Evolutionary conservation across 2,329 filamentous ascomycete genomes (phyloP).

Genomic region (Cordyceps cateniannulata): DNA sequence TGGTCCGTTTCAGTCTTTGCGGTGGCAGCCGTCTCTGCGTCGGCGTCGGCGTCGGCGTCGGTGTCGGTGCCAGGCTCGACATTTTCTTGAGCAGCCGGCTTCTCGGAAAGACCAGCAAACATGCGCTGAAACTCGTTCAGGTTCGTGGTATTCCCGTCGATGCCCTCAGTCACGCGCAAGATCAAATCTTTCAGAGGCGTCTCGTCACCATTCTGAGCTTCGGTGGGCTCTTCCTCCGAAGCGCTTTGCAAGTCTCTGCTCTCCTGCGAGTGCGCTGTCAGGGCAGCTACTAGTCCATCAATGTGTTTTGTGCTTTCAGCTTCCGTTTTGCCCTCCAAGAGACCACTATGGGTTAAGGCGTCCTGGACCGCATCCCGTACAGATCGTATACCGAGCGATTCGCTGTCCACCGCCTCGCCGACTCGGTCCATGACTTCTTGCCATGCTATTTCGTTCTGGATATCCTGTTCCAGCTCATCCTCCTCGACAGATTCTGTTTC

Average conservation of each 20-base stretch:
- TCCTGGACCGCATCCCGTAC: slow-evolving; percentile 50
- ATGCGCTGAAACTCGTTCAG: slow-evolving; percentile 46
- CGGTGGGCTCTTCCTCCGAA: slow-evolving; percentile 15
- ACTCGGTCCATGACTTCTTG: slow-evolving; percentile 48
- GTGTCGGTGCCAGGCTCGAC: neutral
- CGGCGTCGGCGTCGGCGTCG: slow-evolving; percentile 6
- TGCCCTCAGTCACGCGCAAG: slow-evolving; percentile 40
- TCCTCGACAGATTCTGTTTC: slow-evolving; percentile 16
- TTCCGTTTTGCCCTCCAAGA: slow-evolving; percentile 39
- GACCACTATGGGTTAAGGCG: slow-evolving; percentile 48
- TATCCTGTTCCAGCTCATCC: slow-evolving; percentile 16
- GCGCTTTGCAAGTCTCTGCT: slow-evolving; percentile 18
- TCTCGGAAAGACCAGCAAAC: slow-evolving; percentile 40
- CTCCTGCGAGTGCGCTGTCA: slow-evolving; percentile 30
- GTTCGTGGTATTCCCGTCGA: slow-evolving; percentile 34
- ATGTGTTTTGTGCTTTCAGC: slow-evolving; percentile 43
- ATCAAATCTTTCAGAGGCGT: slow-evolving; percentile 43
- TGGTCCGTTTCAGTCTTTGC: neutral
- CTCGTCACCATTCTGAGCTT: slow-evolving; percentile 9
- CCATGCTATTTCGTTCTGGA: slow-evolving; percentile 38
- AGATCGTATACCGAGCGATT: slow-evolving; percentile 44
- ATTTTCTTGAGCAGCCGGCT: slow-evolving; percentile 19
- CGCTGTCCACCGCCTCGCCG: slow-evolving; percentile 51
- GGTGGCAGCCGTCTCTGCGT: neutral
- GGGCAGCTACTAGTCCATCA: slow-evolving; percentile 42